Conservation (phyloP, 2,329 filamentous ascomycete species). For the Aphanocladium album region DNA sequence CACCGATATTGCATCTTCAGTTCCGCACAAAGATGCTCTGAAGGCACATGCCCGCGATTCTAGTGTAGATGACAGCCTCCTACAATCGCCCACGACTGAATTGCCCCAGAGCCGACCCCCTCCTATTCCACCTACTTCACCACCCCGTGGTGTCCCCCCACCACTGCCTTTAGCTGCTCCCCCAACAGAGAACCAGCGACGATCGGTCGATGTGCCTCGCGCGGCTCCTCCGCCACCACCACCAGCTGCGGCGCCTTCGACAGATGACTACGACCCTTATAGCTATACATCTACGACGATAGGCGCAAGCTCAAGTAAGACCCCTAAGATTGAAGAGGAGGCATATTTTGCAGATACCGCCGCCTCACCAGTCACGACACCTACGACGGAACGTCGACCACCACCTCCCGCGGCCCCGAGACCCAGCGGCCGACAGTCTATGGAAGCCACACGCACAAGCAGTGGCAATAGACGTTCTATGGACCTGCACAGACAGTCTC, state of each 20-base stretch:
- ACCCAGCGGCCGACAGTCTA: slow-evolving; percentile 26
- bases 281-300: slow-evolving; percentile 42
- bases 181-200: slow-evolving; percentile 47
- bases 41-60: slow-evolving; percentile 75
- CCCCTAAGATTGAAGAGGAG: slow-evolving; percentile 42
- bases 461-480: slow-evolving; percentile 56
- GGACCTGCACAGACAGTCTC: slow-evolving; percentile 68
- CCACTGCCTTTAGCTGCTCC: slow-evolving; percentile 57
- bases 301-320: slow-evolving; percentile 28
- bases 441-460: slow-evolving; percentile 33
- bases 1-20: slow-evolving; percentile 92
- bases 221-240: slow-evolving; percentile 62
- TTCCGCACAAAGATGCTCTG: slow-evolving; percentile 88
- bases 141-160: slow-evolving; percentile 58
- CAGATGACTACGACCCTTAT: slow-evolving; percentile 67
- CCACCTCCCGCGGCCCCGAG: slow-evolving; percentile 33
- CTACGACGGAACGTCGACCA: slow-evolving; percentile 39
- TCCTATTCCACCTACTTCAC: slow-evolving; percentile 48
- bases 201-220: slow-evolving; percentile 67
- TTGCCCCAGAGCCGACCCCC: slow-evolving; percentile 45
- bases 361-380: slow-evolving; percentile 38
- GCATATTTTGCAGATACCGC: slow-evolving; percentile 43
- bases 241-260: slow-evolving; percentile 41
- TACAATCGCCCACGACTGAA: slow-evolving; percentile 50
- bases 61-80: slow-evolving; percentile 65